phyloP scores from a whole-genome alignment of 768 basidiomycete species.

The Rhizopogon vesiculosus region DNA sequence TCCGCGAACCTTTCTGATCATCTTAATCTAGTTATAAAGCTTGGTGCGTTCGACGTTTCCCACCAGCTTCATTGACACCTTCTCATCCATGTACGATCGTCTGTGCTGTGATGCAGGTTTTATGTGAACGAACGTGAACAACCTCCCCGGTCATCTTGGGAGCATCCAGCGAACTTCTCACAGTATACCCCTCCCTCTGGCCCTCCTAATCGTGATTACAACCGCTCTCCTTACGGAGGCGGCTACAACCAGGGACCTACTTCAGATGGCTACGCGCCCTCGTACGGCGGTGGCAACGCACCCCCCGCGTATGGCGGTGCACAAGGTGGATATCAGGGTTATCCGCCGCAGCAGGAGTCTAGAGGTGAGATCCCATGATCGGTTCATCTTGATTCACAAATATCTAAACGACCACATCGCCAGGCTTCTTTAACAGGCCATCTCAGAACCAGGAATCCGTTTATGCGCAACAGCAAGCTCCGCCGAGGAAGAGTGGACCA shows the following conservation, averaged over 20 bases:
- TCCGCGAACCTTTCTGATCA: slow-evolving; percentile 19
- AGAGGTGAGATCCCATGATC: slow-evolving; percentile 14
- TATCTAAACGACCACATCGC: not conserved
- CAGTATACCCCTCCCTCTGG: slow-evolving; percentile 32
- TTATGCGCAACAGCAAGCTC: slow-evolving; percentile 33
- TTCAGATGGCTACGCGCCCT: slow-evolving; percentile 11
- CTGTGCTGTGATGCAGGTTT: slow-evolving; percentile 44
- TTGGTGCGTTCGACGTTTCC: slow-evolving; percentile 41
- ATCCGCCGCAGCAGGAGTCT: slow-evolving; percentile 9
- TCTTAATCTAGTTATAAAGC: slow-evolving; percentile 47
- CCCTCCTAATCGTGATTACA: slow-evolving; percentile 31
- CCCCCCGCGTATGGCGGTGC: slow-evolving; percentile 13
- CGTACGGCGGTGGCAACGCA: slow-evolving; percentile 17
- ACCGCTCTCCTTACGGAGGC: slow-evolving; percentile 25
- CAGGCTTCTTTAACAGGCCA: slow-evolving; percentile 29
- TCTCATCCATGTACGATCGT: not conserved
- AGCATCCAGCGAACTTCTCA: slow-evolving; percentile 55
- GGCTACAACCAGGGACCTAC: slow-evolving; percentile 16
- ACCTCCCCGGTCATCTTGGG: slow-evolving; percentile 67
- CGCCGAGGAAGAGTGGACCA: slow-evolving; percentile 41
- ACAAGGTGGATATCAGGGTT: slow-evolving; percentile 14
- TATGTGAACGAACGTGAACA: slow-evolving; percentile 64
- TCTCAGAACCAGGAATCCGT: slow-evolving; percentile 22
- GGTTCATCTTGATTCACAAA: not conserved
- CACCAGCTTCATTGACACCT: not conserved